These are phyloP conservation scores for Chromera velia DNA, from an alignment of 73 alveolate genomes.

Conservation along the genomic window DNA sequence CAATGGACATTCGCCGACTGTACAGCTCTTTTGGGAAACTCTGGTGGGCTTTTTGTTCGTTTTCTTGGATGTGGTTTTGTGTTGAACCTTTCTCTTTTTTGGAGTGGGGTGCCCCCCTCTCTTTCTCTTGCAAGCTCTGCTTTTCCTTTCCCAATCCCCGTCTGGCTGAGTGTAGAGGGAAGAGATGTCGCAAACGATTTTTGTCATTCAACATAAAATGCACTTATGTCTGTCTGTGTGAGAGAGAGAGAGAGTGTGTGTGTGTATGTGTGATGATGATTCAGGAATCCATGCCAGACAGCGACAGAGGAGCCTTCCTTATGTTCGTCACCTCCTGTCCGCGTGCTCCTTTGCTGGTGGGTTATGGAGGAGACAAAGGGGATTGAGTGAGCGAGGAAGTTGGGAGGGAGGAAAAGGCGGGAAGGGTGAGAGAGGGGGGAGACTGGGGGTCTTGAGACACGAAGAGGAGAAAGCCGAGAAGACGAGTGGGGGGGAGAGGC, in stretches of 20 bases:
- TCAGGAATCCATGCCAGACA: background rate
- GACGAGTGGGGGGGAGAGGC: no score
- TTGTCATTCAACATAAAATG: background rate
- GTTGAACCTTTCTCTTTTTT: no score
- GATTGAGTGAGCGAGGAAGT: background rate
- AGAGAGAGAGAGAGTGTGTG: background rate
- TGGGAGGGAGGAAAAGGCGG: background rate
- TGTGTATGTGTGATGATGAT: background rate
- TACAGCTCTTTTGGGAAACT: background rate
- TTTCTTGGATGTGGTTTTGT: no score
- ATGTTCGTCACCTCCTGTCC: constrained; percentile 36
- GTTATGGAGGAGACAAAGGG: background rate
- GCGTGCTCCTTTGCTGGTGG: constrained; percentile 42
- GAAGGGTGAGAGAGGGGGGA: no score
- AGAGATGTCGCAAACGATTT: no score
- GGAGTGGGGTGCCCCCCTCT: no score
- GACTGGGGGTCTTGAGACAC: no score
- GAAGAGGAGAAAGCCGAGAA: no score
- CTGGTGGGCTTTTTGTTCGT: background rate
- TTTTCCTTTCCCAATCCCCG: no score
- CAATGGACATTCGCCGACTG: background rate
- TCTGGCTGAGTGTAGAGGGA: no score
- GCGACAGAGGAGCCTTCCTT: background rate
- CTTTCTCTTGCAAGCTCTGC: no score
- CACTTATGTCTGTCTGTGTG: background rate